Evolutionary conservation across 139 green algal genomes (phyloP), one percentile per base, ranked within the genome.

Genomic region (Nannochloris sp.): DNA sequence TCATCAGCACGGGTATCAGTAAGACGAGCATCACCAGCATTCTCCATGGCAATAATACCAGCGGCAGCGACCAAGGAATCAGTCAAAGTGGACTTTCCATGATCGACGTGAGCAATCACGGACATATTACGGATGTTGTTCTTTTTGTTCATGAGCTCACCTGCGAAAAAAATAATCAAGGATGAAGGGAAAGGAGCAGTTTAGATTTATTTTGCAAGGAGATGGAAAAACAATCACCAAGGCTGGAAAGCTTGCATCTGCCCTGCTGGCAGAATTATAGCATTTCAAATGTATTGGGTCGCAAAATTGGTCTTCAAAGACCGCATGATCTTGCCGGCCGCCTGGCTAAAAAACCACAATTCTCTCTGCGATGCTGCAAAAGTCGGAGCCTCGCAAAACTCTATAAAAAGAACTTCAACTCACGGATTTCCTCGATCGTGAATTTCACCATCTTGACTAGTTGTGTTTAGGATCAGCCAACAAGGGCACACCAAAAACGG

Each of bases 41-140:
- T 81, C 71, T 98, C 95, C 32, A 96, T 71, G 33, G 91, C 83
- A 77, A 99, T 99, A 75, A 99, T 99, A 83, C 95, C 95, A 36
- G 95, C 94, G 44, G 95, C 92, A 61, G 95, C 95, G 65, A 99
- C 94, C 70, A 99, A 84, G 9, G 92, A 98, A 74, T 99, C 95
- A 27, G 95, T 95, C 36, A 96, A 80, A 6, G 90, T 96, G 19
- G 90, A 95, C 86, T 96, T 96, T 72, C 90, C 88, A 74, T 95
- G 88, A 65, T 95, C 89, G 35, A 96, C 89, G 63, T 95, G 88
- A 45, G 89, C 89, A 83, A 96, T 96, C 24, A 96, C 89, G 48
- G 68, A 83, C 79, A 95, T 92, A 65, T 85, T 85, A 60, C 90
- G 77, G 74, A 97, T 97, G 79, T 96, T 97, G 71, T 95, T 63